Base-by-base conservation (phyloP, 116 monocot species). In the Papilionanthe hybrid region DNA sequence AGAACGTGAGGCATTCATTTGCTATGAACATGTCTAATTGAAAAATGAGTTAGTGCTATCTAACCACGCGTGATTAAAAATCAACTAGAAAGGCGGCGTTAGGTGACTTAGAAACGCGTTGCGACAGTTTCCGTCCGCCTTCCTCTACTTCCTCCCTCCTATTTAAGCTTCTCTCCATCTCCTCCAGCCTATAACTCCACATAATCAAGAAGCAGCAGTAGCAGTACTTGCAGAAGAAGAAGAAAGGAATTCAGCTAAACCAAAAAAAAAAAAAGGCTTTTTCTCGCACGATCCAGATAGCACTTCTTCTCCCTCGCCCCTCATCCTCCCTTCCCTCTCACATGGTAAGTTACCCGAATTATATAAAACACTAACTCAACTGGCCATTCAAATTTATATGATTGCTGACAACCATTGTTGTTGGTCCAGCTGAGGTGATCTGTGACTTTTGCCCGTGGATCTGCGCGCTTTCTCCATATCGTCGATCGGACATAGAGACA, bases 381-480 rank as follows among this genome's bases (percentile, higher is more conserved):
- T 32, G 4, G 12, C 30, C 15, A 17, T 29, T 19, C 8, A 58
- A 58, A 0, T 5, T 7, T 1, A 49, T 53, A 53, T 53, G 53
- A 4, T 53, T 15, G 53, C 17, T 53, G 17, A 53, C 53, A 4
- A 15, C 13, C 18, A 7, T 60, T 60, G 12, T 8, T 60, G 29
- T 29, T 27, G 3, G 32, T 68, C 50, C 81, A 86, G 92, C 82
- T 8, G 78, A 73, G 5, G 91, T 96, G 22, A 72, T 84, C 50
- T 91, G 88, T 15, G 30, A 42, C 1, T n/a, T n/a, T 69, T 91
- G n/a, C 79, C 71, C 18, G 17, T 5, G 20, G 74, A 78, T 82
- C 19, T 77, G 30, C 88, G 91, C 72, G 75, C 91, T 3, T 88
- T 77, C 71, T 81, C 91, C 2, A 77, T 91, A n/a, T 91, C 91